phyloP scores from a whole-genome alignment of 2,329 filamentous ascomycete species.

The Colletotrichum abscissum region DNA sequence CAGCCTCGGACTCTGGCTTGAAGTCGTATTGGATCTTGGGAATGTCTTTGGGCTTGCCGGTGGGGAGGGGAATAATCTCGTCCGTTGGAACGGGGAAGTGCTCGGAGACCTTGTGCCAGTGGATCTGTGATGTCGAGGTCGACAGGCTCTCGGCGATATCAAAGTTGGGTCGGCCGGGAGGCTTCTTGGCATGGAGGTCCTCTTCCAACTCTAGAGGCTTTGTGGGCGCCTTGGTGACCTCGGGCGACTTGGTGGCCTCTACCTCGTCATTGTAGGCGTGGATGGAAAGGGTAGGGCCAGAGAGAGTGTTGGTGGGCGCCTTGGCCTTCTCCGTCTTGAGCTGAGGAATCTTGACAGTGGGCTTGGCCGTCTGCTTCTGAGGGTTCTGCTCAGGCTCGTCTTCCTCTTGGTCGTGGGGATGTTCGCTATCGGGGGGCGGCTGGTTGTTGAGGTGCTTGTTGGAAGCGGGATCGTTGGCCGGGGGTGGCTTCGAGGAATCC shows the following conservation, averaged over 20 bases:
- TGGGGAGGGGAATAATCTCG: conserved; percentile 81
- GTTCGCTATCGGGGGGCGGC: conserved; percentile 30
- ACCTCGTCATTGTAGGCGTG: conserved; percentile 17
- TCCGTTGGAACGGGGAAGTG: conserved; percentile 80
- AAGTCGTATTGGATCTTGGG: conserved; percentile 83
- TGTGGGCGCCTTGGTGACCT: conserved; percentile 23
- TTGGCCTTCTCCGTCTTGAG: conserved; percentile 27
- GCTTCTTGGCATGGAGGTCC: conserved; percentile 37
- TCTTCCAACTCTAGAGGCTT: conserved; percentile 12
- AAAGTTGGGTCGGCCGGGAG: conserved; percentile 37
- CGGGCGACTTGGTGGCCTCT: conserved; percentile 15
- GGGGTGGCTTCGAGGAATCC: conserved; percentile 19
- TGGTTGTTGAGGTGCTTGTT: conserved; percentile 30
- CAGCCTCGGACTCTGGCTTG: conserved; percentile 69
- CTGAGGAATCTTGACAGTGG: conserved; percentile 34
- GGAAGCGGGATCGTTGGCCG: conserved; percentile 17
- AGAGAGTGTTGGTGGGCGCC: conserved; percentile 23
- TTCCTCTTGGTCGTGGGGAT: conserved; percentile 29
- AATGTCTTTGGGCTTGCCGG: conserved; percentile 74
- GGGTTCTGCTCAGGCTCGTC: conserved; percentile 33
- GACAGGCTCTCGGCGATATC: conserved; percentile 36
- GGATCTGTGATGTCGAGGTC: conserved; percentile 49
- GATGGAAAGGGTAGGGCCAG: conserved; percentile 19
- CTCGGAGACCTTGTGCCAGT: conserved; percentile 82
- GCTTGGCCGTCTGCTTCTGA: conserved; percentile 30